A percentile compares a stretch with the other conserved stretches of the same genome.
Evolutionary conservation across 2,329 filamentous ascomycete genomes (phyloP).

Genomic region (Aspergillus fructus): DNA sequence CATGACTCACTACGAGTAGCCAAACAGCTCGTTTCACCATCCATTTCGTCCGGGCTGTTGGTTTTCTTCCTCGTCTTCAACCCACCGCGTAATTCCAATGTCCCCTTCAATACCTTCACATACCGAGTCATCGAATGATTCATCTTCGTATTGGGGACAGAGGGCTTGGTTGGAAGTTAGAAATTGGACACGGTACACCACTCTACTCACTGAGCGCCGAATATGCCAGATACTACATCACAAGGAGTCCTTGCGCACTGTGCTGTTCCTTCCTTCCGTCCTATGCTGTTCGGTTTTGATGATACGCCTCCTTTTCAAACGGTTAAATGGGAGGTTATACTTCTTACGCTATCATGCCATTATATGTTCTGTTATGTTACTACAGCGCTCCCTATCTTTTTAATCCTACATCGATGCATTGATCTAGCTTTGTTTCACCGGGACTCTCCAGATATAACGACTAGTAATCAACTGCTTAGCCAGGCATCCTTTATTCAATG

Average conservation of each 20-base stretch:
- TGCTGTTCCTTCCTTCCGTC: background rate
- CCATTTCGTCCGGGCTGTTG: background rate
- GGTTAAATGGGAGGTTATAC: background rate
- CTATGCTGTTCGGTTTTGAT: background rate
- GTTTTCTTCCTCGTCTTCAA: background rate
- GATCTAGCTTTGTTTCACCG: background rate
- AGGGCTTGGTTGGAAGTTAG: background rate
- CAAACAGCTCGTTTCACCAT: slow-evolving; percentile 1
- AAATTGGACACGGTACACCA: background rate
- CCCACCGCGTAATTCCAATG: background rate
- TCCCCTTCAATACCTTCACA: background rate
- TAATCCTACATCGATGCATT: background rate
- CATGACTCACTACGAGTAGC: slow-evolving; percentile 6
- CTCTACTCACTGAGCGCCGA: background rate
- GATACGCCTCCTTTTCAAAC: background rate
- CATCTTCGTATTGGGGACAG: background rate
- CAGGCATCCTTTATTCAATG: too few relatives aligned
- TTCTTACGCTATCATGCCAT: background rate
- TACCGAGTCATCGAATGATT: background rate
- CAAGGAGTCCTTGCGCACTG: background rate
- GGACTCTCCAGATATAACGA: background rate
- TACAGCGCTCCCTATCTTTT: background rate
- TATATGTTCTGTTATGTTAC: background rate
- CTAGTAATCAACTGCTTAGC: background rate
- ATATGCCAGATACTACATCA: background rate